phyloP scores from a whole-genome alignment of 768 basidiomycete species.

The Neoboletus brunneissimus region DNA sequence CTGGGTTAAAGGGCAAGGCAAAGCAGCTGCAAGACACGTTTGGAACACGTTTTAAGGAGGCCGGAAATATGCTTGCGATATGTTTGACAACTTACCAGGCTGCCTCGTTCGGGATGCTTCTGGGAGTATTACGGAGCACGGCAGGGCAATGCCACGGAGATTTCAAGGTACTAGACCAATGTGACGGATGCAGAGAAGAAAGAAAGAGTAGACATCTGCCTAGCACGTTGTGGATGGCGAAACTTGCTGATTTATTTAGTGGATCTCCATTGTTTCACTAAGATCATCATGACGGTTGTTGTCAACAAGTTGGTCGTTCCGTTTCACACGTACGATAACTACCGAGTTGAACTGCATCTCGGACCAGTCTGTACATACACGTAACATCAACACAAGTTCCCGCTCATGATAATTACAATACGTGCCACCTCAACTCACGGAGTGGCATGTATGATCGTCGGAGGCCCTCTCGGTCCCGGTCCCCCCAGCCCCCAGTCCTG shows the following conservation, averaged over 20 bases:
- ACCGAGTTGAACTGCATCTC: slow-evolving; percentile 2
- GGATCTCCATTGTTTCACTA: slow-evolving; percentile 4
- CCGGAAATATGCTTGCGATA: slow-evolving; percentile 13
- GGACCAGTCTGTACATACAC: slow-evolving; percentile 6
- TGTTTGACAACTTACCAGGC: slow-evolving; percentile 18
- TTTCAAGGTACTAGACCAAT: slow-evolving; percentile 12
- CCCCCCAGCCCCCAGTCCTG: slow-evolving; percentile 26
- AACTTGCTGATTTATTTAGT: slow-evolving; percentile 6
- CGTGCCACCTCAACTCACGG: slow-evolving; percentile 9
- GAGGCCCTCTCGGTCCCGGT: slow-evolving; percentile 24
- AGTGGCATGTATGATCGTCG: slow-evolving; percentile 27
- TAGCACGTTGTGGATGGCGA: slow-evolving; percentile 5
- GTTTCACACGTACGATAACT: not conserved
- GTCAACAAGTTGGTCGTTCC: not conserved
- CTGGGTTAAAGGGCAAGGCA: slow-evolving; percentile 27
- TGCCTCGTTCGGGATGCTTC: slow-evolving; percentile 19
- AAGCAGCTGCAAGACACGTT: slow-evolving; percentile 22
- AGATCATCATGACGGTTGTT: not conserved
- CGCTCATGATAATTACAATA: slow-evolving; percentile 4
- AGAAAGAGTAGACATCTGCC: not conserved
- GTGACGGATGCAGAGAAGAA: slow-evolving; percentile 5
- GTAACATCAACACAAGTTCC: slow-evolving; percentile 2
- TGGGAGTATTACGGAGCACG: slow-evolving; percentile 5
- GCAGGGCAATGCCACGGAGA: slow-evolving; percentile 20
- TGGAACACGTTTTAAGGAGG: slow-evolving; percentile 29